A percentile compares a stretch with the other conserved stretches of the same genome.
Conservation (phyloP, 768 basidiomycete species). For the Cyathus striatus region DNA sequence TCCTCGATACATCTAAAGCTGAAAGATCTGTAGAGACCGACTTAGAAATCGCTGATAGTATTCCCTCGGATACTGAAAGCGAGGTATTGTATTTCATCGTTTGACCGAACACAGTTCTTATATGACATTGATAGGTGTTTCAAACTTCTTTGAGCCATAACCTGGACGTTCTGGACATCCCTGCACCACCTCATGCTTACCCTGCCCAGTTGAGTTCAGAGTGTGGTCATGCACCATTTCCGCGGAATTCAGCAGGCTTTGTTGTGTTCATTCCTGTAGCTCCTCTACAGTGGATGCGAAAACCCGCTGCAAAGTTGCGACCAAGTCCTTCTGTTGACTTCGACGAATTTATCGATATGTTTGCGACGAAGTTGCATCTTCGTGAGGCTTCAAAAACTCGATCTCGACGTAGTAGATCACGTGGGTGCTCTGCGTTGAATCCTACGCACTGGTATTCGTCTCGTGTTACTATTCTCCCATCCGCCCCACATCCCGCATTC, state of each 20-base stretch:
- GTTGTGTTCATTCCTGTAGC: conserved; percentile 17
- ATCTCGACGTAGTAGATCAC: not conserved
- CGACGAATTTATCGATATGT: conserved; percentile 14
- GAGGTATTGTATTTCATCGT: too few relatives aligned
- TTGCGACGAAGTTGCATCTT: conserved; percentile 18
- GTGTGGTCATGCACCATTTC: conserved; percentile 5
- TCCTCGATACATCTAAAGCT: not conserved
- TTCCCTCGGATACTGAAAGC: too few relatives aligned
- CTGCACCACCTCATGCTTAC: conserved; percentile 16
- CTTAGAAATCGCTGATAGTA: too few relatives aligned
- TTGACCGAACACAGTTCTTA: too few relatives aligned
- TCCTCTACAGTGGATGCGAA: conserved; percentile 26
- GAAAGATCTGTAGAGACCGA: too few relatives aligned
- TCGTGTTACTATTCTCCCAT: conserved; percentile 13
- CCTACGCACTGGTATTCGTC: conserved; percentile 18
- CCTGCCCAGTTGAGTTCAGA: conserved; percentile 7
- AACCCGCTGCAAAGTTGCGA: conserved; percentile 7
- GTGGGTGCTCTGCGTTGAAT: too few relatives aligned
- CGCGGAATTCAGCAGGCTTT: not conserved
- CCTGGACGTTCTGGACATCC: conserved; percentile 1
- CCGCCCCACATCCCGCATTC: conserved; percentile 21
- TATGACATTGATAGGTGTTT: too few relatives aligned
- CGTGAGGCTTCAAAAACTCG: conserved; percentile 2
- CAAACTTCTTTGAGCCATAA: too few relatives aligned
- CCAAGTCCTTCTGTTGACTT: conserved; percentile 11